A percentile compares a stretch with the other conserved stretches of the same genome.
Conservation (phyloP, 495 filamentous ascomycete species). For the Penicillium paradoxum region DNA sequence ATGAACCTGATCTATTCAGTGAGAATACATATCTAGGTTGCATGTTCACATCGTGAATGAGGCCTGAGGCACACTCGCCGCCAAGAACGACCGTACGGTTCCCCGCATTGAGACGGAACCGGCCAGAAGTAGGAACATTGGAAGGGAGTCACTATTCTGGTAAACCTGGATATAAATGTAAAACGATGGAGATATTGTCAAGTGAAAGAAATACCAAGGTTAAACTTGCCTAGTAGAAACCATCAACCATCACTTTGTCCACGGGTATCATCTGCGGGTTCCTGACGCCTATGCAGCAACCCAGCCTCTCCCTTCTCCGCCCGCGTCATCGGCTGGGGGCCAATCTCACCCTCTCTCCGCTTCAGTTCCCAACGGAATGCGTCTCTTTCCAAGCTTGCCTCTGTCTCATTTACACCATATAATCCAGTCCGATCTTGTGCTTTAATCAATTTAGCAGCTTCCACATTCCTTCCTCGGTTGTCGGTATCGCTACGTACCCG, state of each 20-base stretch:
- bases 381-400: conserved; percentile 1
- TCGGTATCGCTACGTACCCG: conserved; percentile 1
- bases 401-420: conserved; percentile 5
- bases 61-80: too few relatives aligned
- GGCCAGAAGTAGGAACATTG: too few relatives aligned
- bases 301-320: conserved; percentile 26
- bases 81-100: not conserved
- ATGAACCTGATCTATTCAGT: too few relatives aligned
- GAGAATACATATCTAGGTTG: too few relatives aligned
- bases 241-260: not conserved
- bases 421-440: not conserved
- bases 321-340: conserved; percentile 37
- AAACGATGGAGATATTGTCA: too few relatives aligned
- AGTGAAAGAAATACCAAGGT: not conserved
- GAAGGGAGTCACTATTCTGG: too few relatives aligned
- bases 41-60: too few relatives aligned
- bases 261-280: conserved; percentile 6
- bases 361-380: not conserved
- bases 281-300: conserved; percentile 13
- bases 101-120: not conserved
- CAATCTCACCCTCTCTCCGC: conserved; percentile 15
- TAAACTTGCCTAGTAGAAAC: not conserved
- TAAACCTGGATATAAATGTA: too few relatives aligned
- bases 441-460: conserved; percentile 12
- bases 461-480: conserved; percentile 9